Conservation (phyloP, 495 filamentous ascomycete species). For the Xylaria grammica region DNA sequence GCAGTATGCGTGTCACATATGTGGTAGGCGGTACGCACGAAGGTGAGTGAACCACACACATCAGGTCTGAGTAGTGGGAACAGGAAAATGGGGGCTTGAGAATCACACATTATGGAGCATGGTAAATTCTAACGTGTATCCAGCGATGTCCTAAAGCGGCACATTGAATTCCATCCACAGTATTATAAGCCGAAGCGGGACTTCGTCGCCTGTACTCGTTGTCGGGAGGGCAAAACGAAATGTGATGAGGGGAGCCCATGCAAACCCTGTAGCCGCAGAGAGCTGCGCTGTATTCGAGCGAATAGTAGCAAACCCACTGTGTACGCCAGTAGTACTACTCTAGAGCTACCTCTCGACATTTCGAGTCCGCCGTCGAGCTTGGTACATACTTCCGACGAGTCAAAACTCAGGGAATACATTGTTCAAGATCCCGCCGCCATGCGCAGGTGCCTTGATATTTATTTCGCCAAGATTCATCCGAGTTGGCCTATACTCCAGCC, state of each 20-base stretch:
- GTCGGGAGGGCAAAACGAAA: conserved; percentile 18
- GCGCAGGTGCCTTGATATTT: conserved; percentile 22
- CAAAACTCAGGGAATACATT: neutral
- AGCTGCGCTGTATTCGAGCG: conserved; percentile 3
- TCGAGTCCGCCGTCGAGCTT: neutral
- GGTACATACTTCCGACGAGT: neutral
- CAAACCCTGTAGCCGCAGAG: conserved; percentile 4
- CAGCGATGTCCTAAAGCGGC: conserved; percentile 39
- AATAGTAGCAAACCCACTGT: neutral
- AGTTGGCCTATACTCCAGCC: conserved; percentile 37
- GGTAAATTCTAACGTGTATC: neutral
- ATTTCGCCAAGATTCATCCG: conserved; percentile 32
- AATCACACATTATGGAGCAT: too few relatives aligned
- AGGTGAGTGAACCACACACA: conserved; percentile 23
- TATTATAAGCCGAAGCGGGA: conserved; percentile 13
- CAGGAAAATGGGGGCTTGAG: neutral
- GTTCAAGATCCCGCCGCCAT: neutral
- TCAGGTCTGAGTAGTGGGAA: neutral
- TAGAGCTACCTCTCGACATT: neutral
- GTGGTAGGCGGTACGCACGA: conserved; percentile 37
- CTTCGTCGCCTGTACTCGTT: conserved; percentile 11
- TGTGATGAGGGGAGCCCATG: conserved; percentile 16
- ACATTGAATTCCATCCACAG: conserved; percentile 35
- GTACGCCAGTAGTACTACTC: neutral
- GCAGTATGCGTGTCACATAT: conserved; percentile 34